These are phyloP conservation scores for Raddia distichophylla DNA, from an alignment of 176 grass and related monocot genomes.

Conservation along the genomic window DNA sequence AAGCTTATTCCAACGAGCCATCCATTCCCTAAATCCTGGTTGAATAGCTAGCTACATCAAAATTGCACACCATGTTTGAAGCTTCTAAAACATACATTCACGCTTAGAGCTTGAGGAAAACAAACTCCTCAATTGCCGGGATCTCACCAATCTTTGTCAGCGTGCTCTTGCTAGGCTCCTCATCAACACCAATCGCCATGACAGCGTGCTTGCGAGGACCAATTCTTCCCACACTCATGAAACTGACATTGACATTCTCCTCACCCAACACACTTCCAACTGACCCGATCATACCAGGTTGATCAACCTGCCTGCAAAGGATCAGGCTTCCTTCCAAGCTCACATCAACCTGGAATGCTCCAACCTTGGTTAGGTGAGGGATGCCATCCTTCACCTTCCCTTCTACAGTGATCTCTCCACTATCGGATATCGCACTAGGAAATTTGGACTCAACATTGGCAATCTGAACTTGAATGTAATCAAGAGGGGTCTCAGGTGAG, in stretches of 20 bases:
- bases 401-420: conserved; percentile 65
- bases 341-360: conserved; percentile 79
- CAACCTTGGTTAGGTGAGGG: conserved; percentile 79
- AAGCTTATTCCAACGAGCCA: conserved; percentile 47
- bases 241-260: conserved; percentile 86
- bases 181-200: conserved; percentile 86
- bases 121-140: conserved; percentile 80
- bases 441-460: conserved; percentile 79
- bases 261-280: conserved; percentile 72
- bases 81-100: conserved; percentile 33
- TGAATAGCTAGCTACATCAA: conserved; percentile 53
- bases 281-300: conserved; percentile 82
- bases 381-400: conserved; percentile 77
- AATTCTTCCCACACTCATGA: conserved; percentile 83
- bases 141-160: conserved; percentile 79
- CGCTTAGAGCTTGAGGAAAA: conserved; percentile 82
- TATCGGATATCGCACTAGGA: conserved; percentile 60
- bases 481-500: conserved; percentile 69
- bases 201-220: conserved; percentile 75
- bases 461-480: conserved; percentile 78
- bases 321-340: conserved; percentile 88
- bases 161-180: conserved; percentile 59
- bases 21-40: conserved; percentile 28
- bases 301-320: conserved; percentile 85
- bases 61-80: conserved; percentile 46